Conservation (phyloP, 176 grass and related monocot species). For the Aegilops speltoides region DNA sequence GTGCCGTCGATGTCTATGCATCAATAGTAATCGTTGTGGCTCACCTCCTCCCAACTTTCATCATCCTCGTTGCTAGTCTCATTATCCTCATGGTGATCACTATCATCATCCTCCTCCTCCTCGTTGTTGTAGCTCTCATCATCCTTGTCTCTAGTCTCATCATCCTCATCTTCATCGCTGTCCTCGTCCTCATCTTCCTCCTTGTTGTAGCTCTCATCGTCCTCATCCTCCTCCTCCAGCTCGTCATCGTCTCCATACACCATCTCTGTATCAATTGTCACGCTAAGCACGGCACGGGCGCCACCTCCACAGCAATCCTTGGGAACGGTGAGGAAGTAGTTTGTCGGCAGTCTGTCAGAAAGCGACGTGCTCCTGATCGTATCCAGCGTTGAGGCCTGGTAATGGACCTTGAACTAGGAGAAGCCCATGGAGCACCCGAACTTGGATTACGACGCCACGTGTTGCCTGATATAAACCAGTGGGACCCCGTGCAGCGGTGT, state of each 20-base stretch:
- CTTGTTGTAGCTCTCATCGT: not conserved
- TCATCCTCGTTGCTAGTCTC: too few species aligned
- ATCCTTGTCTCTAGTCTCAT: not conserved
- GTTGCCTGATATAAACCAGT: not conserved
- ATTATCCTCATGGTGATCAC: not conserved
- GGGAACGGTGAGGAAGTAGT: conserved; percentile 29
- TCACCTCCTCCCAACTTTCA: not conserved
- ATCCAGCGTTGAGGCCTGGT: not conserved
- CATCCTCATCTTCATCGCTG: not conserved
- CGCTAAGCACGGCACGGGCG: not conserved
- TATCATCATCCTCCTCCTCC: not conserved
- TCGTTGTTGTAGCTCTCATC: not conserved
- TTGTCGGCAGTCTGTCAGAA: not conserved
- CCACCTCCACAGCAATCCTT: not conserved
- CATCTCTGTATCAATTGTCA: not conserved
- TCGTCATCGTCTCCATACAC: not conserved
- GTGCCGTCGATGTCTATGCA: not conserved
- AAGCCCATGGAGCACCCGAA: conserved; percentile 8
- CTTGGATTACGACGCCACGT: not conserved
- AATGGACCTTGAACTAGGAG: conserved; percentile 25
- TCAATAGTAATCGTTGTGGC: not conserved
- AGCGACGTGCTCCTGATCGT: not conserved
- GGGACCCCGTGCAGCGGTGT: not conserved
- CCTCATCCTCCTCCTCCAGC: not conserved
- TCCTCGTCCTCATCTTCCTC: not conserved